phyloP scores from a whole-genome alignment of 306 rosid species.

The Lablab purpureus region DNA sequence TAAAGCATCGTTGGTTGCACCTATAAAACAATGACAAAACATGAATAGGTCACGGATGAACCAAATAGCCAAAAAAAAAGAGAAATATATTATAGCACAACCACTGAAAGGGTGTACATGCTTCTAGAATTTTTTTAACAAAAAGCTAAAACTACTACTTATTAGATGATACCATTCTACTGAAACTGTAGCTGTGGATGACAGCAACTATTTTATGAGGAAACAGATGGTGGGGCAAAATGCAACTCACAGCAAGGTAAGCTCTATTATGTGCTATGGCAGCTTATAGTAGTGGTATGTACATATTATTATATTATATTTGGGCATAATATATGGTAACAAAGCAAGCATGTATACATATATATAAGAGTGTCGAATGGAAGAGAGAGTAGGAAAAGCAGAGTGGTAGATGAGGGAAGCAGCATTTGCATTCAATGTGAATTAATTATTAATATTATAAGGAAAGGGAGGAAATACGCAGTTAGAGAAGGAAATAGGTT shows the following conservation, averaged over 20 bases:
- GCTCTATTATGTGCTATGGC: too few relatives aligned
- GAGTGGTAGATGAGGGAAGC: background rate
- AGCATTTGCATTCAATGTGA: constrained; percentile 15
- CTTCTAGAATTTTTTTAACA: background rate
- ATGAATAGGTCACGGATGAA: background rate
- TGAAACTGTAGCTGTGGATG: background rate
- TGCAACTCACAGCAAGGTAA: too few relatives aligned
- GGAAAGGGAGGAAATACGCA: background rate
- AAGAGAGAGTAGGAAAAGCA: background rate
- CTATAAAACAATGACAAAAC: constrained; percentile 49
- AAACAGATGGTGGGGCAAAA: background rate
- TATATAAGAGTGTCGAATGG: background rate
- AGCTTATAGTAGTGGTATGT: too few relatives aligned
- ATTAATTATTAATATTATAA: background rate
- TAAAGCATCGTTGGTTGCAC: constrained; percentile 69
- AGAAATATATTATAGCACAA: background rate
- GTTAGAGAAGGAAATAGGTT: constrained; percentile 2
- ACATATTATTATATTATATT: too few relatives aligned
- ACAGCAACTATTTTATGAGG: background rate
- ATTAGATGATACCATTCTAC: background rate
- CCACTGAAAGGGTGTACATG: background rate
- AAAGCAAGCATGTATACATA: background rate
- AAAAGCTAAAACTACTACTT: background rate
- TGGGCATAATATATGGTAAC: background rate
- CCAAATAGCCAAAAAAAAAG: background rate